phyloP scores from a whole-genome alignment of 345 rosid species.

The Hypericum androsaemum region DNA sequence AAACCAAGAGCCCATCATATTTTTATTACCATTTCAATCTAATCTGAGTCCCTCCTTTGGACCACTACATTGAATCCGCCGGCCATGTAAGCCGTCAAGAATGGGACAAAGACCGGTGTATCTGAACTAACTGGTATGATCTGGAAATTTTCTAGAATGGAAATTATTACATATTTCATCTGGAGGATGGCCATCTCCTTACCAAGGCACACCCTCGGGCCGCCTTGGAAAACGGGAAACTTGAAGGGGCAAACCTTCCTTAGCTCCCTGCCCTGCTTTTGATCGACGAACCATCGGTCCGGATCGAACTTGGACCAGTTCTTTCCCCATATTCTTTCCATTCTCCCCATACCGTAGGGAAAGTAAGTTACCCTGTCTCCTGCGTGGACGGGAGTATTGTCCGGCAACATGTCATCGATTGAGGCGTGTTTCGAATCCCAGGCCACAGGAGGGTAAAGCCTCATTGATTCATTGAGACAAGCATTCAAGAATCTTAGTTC shows the following conservation, averaged over 20 bases:
- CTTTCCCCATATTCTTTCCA: conserved; percentile 70
- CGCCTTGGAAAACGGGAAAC: conserved; percentile 40
- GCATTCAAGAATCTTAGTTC: conserved; percentile 16
- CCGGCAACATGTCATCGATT: conserved; percentile 46
- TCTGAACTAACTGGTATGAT: conserved; percentile 15
- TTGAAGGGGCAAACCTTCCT: conserved; percentile 37
- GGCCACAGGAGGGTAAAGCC: conserved; percentile 25
- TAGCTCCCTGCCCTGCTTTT: conserved; percentile 15
- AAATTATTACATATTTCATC: conserved; percentile 40
- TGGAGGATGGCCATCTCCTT: conserved; percentile 40
- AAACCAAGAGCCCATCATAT: conserved; percentile 1
- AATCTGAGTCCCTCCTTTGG: conserved; percentile 11
- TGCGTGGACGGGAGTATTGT: conserved; percentile 46
- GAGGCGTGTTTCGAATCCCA: conserved; percentile 29
- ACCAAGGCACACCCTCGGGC: conserved; percentile 40
- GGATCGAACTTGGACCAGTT: conserved; percentile 57
- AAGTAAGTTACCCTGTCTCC: conserved; percentile 85
- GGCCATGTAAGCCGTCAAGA: conserved; percentile 43
- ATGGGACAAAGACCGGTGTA: conserved; percentile 33
- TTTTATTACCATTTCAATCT: not conserved
- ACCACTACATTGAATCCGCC: conserved; percentile 28
- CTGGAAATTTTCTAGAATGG: conserved; percentile 19
- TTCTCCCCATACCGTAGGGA: conserved; percentile 87
- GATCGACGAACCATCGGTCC: conserved; percentile 41
- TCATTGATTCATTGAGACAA: conserved; percentile 24